Base-by-base conservation (phyloP, 2,329 filamentous ascomycete species). In the Talaromyces sp. region DNA sequence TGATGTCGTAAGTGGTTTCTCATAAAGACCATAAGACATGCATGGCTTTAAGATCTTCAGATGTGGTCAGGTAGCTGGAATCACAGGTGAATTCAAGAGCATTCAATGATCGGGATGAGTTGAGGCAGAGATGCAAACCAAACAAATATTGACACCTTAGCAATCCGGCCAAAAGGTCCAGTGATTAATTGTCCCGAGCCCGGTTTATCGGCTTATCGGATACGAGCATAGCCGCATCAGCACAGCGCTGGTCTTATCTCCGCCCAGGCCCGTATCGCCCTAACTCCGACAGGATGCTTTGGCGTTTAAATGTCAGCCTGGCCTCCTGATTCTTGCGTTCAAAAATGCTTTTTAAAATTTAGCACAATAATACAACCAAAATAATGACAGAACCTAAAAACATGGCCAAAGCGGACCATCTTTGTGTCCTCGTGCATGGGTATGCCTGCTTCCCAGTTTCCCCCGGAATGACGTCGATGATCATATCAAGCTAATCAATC, bases 361-460 rank as follows among this genome's bases (percentile, higher is more conserved):
- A 19, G 20, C 47, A 39, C 30, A 29, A 30, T 32, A 36, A 33
- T 39, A 24, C 33, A 43, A 36, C 9, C 30, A 14, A 19, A 39
- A 47, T 22, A 19, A 63, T 60, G 57, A 17, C 45, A 8, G 48
- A 33, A 1, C 37, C 48, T 24, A 39, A 52, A 19, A 27, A 14
- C 32, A 9, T 36, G 30, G 54, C 52, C 3, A 63, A 65, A 51
- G 71, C 77, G 27, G 74, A 82, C 49, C 84, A 86, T 65, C 76
- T 86, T 29, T 83, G 81, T 56, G 81, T 86, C n/a, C 74, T 86
- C 13, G 78, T 85, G 39, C 84, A 86, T 67, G 84, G 83, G 81
- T 83, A 72, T 68, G 77, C 63, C 20, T 43, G 27, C 9, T 44
- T 9, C 39, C 20, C 39, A 13, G 29, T 10, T 30, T 49, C 13